phyloP scores from a whole-genome alignment of 2,329 filamentous ascomycete genomes.

The Pseudogymnoascus sp. region DNA sequence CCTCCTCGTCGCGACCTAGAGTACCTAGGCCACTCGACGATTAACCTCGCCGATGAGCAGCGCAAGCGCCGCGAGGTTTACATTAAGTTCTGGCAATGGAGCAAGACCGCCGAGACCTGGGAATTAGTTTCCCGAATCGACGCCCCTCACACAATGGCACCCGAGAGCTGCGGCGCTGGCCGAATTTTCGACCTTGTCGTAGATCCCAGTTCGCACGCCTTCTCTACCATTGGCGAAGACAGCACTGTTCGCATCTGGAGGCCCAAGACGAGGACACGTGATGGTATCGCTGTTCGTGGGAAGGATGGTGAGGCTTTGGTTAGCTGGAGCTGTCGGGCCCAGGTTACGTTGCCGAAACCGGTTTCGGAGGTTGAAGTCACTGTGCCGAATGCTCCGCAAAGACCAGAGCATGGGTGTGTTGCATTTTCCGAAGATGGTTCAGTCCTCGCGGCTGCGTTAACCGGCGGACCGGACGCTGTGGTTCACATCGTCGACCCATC shows the following conservation, averaged over 20 bases:
- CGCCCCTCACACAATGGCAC: slow-evolving; percentile 59
- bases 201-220: slow-evolving; percentile 59
- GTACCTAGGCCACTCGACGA: slow-evolving; percentile 41
- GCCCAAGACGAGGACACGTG: slow-evolving; percentile 58
- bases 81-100: slow-evolving; percentile 82
- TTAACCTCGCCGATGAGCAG: slow-evolving; percentile 37
- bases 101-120: slow-evolving; percentile 49
- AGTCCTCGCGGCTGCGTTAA: slow-evolving; percentile 61
- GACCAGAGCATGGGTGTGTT: slow-evolving; percentile 48
- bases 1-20: slow-evolving; percentile 62
- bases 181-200: slow-evolving; percentile 64
- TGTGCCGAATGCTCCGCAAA: slow-evolving; percentile 27
- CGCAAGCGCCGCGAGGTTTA: slow-evolving; percentile 60
- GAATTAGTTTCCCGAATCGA: slow-evolving; percentile 77
- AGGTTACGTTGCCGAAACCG: slow-evolving; percentile 39
- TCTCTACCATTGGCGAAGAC: slow-evolving; percentile 81
- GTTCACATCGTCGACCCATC: slow-evolving; percentile 70
- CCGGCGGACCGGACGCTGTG: slow-evolving; percentile 45
- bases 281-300: slow-evolving; percentile 57
- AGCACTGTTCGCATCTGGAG: slow-evolving; percentile 72
- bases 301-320: slow-evolving; percentile 49
- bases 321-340: slow-evolving; percentile 64
- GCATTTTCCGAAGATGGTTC: slow-evolving; percentile 80
- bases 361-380: slow-evolving; percentile 29
- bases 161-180: slow-evolving; percentile 40